phyloP scores from a whole-genome alignment of 1,284 basidiomycete genomes.

The Trichosporon sp. region DNA sequence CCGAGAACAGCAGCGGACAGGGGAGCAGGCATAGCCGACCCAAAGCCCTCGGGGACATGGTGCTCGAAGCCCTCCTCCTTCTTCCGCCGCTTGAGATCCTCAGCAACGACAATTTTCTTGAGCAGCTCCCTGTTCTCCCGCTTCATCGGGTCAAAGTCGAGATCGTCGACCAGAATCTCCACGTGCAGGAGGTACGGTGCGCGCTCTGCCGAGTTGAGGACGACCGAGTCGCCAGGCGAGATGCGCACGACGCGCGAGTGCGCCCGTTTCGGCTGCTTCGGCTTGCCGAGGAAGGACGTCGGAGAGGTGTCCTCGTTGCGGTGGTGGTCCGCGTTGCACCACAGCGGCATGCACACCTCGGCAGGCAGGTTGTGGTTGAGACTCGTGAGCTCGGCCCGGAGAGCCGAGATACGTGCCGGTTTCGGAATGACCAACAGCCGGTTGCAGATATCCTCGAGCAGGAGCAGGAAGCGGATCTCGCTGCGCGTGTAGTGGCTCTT shows the following conservation, averaged over 20 bases:
- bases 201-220: slow-evolving; percentile 95
- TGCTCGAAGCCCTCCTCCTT: slow-evolving; percentile 38
- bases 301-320: slow-evolving; percentile 47
- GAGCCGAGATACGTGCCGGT: slow-evolving; percentile 88
- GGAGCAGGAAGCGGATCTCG: slow-evolving; percentile 86
- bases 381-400: slow-evolving; percentile 92
- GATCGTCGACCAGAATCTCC: slow-evolving; percentile 86
- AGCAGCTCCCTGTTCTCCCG: slow-evolving; percentile 83
- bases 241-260: slow-evolving; percentile 97
- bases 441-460: slow-evolving; percentile 90
- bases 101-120: slow-evolving; percentile 77
- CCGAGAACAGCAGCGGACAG: neutral
- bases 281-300: slow-evolving; percentile 19
- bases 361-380: slow-evolving; percentile 95
- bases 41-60: slow-evolving; percentile 32
- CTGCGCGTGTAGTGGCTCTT: slow-evolving; percentile 87
- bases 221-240: slow-evolving; percentile 95
- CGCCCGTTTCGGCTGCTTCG: slow-evolving; percentile 59
- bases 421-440: slow-evolving; percentile 88
- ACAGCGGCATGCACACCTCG: slow-evolving; percentile 90
- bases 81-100: slow-evolving; percentile 59
- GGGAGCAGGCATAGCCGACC: slow-evolving; percentile 35
- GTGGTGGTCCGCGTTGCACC: slow-evolving; percentile 72
- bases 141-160: slow-evolving; percentile 88
- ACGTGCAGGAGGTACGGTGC: slow-evolving; percentile 92